Conservation (phyloP, 257 asterid genomes). For the Euphrasia confusa region DNA sequence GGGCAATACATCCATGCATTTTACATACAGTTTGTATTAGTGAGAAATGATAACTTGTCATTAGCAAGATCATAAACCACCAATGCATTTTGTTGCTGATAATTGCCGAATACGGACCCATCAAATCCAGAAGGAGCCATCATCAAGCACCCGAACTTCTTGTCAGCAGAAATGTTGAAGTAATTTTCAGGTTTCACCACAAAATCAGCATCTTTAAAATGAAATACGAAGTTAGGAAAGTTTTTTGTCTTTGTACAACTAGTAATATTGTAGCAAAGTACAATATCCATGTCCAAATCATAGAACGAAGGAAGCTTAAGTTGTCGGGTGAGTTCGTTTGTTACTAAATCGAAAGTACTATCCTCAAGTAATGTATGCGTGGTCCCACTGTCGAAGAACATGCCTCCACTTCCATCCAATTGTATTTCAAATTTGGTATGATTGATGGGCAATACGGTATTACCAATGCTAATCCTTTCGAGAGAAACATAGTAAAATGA, state of each 20-base stretch:
- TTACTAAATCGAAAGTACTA: constrained; percentile 31
- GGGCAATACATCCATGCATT: no score
- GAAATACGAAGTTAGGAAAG: constrained; percentile 38
- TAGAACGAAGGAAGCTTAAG: background rate
- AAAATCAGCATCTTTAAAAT: constrained; percentile 27
- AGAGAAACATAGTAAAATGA: constrained; percentile 43
- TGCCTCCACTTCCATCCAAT: constrained; percentile 42
- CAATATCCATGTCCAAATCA: constrained; percentile 31
- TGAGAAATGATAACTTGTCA: no score
- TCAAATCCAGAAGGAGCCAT: no score
- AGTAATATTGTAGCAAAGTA: constrained; percentile 36
- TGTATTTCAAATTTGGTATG: constrained; percentile 9
- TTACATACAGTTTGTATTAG: no score
- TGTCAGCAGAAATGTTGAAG: no score
- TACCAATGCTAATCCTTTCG: constrained; percentile 46
- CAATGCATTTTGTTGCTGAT: no score
- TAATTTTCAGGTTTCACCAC: no score
- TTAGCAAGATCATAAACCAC: no score
- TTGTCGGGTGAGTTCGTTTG: constrained; percentile 24
- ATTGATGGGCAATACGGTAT: constrained; percentile 29
- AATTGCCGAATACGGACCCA: no score
- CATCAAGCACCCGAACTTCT: no score
- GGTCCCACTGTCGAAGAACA: constrained; percentile 51
- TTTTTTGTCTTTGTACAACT: background rate
- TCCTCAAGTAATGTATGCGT: constrained; percentile 36